Evolutionary conservation across 228 moss, liverwort and hornwort species (phyloP), one percentile per base, ranked within the genome.

Genomic region (Sphagnum fallax): DNA sequence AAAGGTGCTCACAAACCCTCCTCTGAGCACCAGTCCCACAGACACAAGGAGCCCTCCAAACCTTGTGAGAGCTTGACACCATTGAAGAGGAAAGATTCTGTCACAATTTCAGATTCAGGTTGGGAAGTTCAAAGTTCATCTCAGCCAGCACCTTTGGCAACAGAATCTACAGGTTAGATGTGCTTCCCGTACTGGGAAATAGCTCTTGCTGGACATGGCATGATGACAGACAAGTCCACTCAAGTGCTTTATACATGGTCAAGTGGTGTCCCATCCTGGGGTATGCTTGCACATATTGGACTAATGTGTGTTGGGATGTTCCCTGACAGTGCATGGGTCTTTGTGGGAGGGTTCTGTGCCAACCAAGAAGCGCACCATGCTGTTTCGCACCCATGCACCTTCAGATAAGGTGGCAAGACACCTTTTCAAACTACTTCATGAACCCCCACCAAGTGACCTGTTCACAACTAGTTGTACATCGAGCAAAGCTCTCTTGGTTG

Each of bases 31-130:
- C 85, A 89, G 49, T 89, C 94, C 52, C 91, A 88, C 49, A 94
- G 91, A 70, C 78, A 89, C 55, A 94, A 89, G 67, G 90, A 91
- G 82, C 91, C 86, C 18, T 89, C 79, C 67, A 88, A 83, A 8
- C 12, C 55, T 55, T 8, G 55, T 12, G 12, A 12, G 55, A 12
- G 55, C 32, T 32, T 32, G 32, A 32, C 32, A 32, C 32, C 32
- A 3, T 32, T 32, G 32, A 32, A 32, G 32, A 32, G 32, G 32
- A 32, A 91, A 69, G 93, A 89, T 47, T 69, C 82, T 53, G 76
- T 70, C 49, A 85, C 89, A 53, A 84, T 80, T 5, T 89, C 91
- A 48, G 87, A 79, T 70, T 80, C 87, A 67, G 87, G 85, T 77
- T 91, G 89, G 65, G 32, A 32, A 32, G 32, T 32, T 32, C 32